phyloP scores from a whole-genome alignment of 2,329 filamentous ascomycete genomes.

The Penicillium sp. region DNA sequence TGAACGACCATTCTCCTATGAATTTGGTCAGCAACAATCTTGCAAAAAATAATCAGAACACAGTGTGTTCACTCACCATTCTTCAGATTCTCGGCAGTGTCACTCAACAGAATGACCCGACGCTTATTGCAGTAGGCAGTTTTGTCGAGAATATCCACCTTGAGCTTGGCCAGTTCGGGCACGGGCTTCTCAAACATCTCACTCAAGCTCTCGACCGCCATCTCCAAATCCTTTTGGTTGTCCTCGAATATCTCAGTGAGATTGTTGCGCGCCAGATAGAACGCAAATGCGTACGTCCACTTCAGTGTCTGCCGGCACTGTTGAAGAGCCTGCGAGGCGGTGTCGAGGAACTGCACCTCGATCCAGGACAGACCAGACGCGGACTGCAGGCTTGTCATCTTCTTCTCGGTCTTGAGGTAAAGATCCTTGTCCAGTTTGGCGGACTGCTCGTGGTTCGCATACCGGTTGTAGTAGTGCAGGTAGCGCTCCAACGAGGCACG shows the following conservation, averaged over 20 bases:
- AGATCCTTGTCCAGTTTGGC: slow-evolving; percentile 96
- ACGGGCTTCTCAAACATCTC: slow-evolving; percentile 99
- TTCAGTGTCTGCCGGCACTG: slow-evolving; percentile 98
- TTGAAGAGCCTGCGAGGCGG: slow-evolving; percentile 89
- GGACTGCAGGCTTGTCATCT: slow-evolving; percentile 95
- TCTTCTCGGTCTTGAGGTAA: slow-evolving; percentile 94
- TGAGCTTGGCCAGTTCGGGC: slow-evolving; percentile 78
- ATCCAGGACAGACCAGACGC: slow-evolving; percentile 98
- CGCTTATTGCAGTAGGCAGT: slow-evolving; percentile 95
- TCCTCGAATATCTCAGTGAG: slow-evolving; percentile 97
- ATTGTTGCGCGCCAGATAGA: slow-evolving; percentile 95
- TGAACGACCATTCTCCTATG: slow-evolving; percentile 50
- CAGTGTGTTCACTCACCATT: slow-evolving; percentile 63
- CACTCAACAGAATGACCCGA: slow-evolving; percentile 82
- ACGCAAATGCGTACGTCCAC: slow-evolving; percentile 99
- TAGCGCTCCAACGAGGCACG: slow-evolving; percentile 93
- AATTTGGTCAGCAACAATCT: slow-evolving; percentile 4
- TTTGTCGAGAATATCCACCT: slow-evolving; percentile 98
- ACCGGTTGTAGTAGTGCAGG: slow-evolving; percentile 97
- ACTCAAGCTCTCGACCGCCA: slow-evolving; percentile 95
- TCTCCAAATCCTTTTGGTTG: slow-evolving; percentile 96
- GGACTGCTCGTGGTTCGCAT: slow-evolving; percentile 98
- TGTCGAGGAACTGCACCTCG: slow-evolving; percentile 94
- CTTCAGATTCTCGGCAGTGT: slow-evolving; percentile 90
- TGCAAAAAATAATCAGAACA: too few relatives aligned